phyloP scores from a whole-genome alignment of 345 rosid genomes.

The Arabis alpina region DNA sequence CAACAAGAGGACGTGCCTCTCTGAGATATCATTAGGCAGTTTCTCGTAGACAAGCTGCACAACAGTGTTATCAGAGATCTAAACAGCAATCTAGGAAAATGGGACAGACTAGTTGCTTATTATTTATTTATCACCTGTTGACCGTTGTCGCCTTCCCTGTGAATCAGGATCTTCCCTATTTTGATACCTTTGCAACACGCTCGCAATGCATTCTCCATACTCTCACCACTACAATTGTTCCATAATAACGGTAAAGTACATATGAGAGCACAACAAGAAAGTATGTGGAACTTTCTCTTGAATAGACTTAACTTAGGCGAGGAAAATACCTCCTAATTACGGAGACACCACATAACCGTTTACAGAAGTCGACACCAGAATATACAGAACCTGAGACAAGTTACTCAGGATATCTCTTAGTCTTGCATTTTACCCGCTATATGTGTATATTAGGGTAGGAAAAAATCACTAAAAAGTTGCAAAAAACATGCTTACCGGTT shows the following conservation, averaged over 20 bases:
- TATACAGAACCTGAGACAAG: slow-evolving; percentile 74
- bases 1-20: slow-evolving; percentile 82
- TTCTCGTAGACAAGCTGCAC: slow-evolving; percentile 85
- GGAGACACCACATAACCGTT: slow-evolving; percentile 89
- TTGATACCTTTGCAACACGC: slow-evolving; percentile 98
- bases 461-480: background rate
- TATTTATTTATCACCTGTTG: slow-evolving; percentile 60
- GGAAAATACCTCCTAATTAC: slow-evolving; percentile 81
- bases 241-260: background rate
- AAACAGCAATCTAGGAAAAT: background rate
- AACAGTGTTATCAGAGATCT: background rate
- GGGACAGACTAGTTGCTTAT: background rate
- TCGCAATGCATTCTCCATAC: slow-evolving; percentile 95
- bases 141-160: slow-evolving; percentile 96
- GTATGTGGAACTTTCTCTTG: slow-evolving; percentile 8
- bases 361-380: slow-evolving; percentile 94
- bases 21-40: slow-evolving; percentile 81
- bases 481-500: slow-evolving; percentile 64
- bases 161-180: slow-evolving; percentile 92
- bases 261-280: background rate
- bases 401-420: background rate
- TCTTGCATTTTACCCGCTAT: background rate
- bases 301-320: slow-evolving; percentile 18
- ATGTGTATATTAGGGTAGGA: background rate
- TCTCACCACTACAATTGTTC: slow-evolving; percentile 68